Conservation (phyloP, 73 alveolate species). For the Paraurostyla sp. region DNA sequence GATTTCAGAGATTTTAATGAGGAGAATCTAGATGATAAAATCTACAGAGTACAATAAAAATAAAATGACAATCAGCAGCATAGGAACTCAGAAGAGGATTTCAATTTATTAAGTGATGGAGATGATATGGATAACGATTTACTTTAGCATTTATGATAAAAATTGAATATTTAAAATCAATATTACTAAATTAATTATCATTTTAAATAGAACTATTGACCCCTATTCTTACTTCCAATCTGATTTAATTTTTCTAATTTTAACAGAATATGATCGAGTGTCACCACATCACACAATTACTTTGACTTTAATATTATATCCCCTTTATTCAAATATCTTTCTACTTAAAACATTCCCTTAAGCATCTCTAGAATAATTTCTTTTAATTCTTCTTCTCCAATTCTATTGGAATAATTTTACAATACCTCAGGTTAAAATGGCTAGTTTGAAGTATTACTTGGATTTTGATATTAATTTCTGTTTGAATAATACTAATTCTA, state of each 20-base stretch:
- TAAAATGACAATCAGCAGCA: background rate
- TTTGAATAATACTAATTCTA: no score
- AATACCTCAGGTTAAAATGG: no score
- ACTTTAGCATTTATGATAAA: background rate
- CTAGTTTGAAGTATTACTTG: no score
- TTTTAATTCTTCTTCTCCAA: no score
- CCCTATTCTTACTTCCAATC: background rate
- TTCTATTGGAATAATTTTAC: no score
- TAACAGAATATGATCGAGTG: background rate
- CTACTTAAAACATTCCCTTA: no score
- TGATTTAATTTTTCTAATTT: background rate
- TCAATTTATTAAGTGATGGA: constrained; percentile 11
- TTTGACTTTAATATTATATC: background rate
- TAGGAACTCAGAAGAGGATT: background rate
- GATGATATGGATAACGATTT: constrained; percentile 24
- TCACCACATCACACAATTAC: background rate
- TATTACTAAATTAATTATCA: no score
- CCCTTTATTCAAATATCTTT: background rate
- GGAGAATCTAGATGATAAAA: background rate
- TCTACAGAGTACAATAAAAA: background rate
- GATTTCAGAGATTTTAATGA: background rate
- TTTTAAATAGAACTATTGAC: background rate
- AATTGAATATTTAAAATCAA: background rate
- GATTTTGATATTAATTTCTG: no score
- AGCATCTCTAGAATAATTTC: no score